phyloP scores from a whole-genome alignment of 306 rosid genomes.

The Geum urbanum region DNA sequence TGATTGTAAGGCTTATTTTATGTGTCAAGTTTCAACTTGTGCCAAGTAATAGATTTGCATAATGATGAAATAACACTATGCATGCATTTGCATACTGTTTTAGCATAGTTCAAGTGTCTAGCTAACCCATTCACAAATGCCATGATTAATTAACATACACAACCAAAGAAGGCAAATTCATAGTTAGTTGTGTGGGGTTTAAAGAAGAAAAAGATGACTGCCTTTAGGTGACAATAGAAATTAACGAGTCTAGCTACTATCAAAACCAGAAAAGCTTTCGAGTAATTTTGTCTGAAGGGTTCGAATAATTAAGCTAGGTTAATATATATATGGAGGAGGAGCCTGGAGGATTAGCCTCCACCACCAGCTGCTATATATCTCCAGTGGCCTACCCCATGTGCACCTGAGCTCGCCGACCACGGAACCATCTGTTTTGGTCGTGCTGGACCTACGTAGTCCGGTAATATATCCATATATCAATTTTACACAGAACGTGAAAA shows the following conservation, averaged over 20 bases:
- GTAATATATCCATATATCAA: background rate
- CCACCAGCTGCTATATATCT: background rate
- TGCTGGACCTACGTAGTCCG: background rate
- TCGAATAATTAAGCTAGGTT: background rate
- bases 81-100: background rate
- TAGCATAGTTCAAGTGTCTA: background rate
- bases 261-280: background rate
- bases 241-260: background rate
- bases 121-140: background rate
- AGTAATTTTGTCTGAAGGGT: background rate
- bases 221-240: constrained; percentile 11
- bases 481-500: background rate
- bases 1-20: too few species aligned
- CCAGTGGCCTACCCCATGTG: background rate
- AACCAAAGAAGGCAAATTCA: background rate
- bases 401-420: constrained; percentile 4
- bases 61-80: background rate
- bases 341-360: background rate
- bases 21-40: too few species aligned
- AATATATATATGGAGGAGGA: background rate
- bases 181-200: background rate
- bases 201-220: background rate
- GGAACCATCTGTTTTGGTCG: background rate
- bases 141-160: background rate
- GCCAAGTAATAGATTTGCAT: too few species aligned